Evolutionary conservation across 2,329 filamentous ascomycete species (phyloP).

Genomic region (Talaromyces verruculosus): DNA sequence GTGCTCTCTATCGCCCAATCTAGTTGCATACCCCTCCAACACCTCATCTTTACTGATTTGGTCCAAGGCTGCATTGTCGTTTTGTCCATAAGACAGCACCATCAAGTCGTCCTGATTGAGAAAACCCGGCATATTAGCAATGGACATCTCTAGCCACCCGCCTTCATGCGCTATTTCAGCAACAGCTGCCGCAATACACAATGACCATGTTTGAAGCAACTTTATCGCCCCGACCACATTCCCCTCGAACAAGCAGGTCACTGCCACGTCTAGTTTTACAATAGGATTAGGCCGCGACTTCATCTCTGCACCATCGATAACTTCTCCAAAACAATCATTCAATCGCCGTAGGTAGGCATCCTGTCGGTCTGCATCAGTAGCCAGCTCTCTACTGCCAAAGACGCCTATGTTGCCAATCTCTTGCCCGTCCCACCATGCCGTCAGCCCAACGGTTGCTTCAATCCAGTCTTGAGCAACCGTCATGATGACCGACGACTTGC

Average conservation of each 20-base stretch:
- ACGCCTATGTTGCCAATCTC: conserved; percentile 52
- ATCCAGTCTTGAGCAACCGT: conserved; percentile 84
- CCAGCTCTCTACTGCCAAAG: conserved; percentile 24
- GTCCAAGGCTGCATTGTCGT: conserved; percentile 45
- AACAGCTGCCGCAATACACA: conserved; percentile 73
- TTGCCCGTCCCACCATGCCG: conserved; percentile 91
- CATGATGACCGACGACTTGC: conserved; percentile 72
- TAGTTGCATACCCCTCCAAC: conserved; percentile 71
- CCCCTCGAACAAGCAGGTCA: conserved; percentile 80
- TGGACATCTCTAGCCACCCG: conserved; percentile 71
- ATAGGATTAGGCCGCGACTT: conserved; percentile 72
- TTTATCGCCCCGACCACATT: conserved; percentile 74
- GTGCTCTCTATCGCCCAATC: conserved; percentile 48
- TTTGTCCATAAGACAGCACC: conserved; percentile 69
- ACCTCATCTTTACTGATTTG: conserved; percentile 76
- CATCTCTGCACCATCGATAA: conserved; percentile 61
- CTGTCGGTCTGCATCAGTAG: conserved; percentile 55
- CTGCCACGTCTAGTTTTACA: conserved; percentile 73
- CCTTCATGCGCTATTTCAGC: conserved; percentile 82
- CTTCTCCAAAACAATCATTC: conserved; percentile 64
- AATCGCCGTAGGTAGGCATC: conserved; percentile 74
- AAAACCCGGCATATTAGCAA: conserved; percentile 63
- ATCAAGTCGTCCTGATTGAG: conserved; percentile 78
- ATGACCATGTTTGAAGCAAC: conserved; percentile 75
- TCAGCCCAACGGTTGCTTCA: conserved; percentile 78